phyloP scores from a whole-genome alignment of 2,329 filamentous ascomycete genomes.

The Aspergillus bombycis region DNA sequence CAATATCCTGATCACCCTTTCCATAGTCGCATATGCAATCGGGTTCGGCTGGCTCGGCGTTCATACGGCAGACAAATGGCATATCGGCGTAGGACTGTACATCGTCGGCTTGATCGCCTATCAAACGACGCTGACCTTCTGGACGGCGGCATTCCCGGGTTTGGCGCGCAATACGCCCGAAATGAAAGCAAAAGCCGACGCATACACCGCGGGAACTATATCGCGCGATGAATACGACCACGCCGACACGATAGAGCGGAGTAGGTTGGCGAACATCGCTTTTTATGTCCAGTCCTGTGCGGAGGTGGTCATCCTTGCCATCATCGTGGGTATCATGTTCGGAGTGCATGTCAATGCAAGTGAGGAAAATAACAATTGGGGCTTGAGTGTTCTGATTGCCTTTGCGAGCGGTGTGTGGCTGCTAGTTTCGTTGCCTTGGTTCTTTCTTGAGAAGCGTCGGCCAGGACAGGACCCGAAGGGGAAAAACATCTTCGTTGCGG shows the following conservation, averaged over 20 bases:
- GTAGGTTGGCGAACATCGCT: conserved; percentile 64
- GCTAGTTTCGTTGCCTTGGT: conserved; percentile 67
- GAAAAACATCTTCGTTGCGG: conserved; percentile 56
- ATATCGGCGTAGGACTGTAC: conserved; percentile 63
- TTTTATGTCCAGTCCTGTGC: conserved; percentile 67
- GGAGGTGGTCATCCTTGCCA: conserved; percentile 65
- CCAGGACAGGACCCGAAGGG: conserved; percentile 59
- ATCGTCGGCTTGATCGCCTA: conserved; percentile 69
- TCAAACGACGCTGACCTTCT: conserved; percentile 69
- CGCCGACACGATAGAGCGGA: conserved; percentile 65
- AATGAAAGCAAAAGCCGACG: conserved; percentile 53
- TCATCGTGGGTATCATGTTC: conserved; percentile 67
- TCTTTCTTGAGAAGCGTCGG: conserved; percentile 65
- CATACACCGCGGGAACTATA: conserved; percentile 57
- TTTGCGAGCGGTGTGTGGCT: conserved; percentile 68
- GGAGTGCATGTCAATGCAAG: conserved; percentile 63
- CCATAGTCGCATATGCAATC: conserved; percentile 63
- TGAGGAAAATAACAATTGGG: conserved; percentile 66
- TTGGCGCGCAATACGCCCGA: conserved; percentile 58
- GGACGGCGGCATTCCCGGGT: conserved; percentile 66
- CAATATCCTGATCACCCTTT: conserved; percentile 65
- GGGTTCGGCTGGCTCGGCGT: conserved; percentile 71
- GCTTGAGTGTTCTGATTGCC: conserved; percentile 65
- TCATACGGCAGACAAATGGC: conserved; percentile 63
- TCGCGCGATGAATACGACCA: conserved; percentile 63